Conservation (phyloP, 202 grass and related monocot genomes). For the Musa balbisiana region DNA sequence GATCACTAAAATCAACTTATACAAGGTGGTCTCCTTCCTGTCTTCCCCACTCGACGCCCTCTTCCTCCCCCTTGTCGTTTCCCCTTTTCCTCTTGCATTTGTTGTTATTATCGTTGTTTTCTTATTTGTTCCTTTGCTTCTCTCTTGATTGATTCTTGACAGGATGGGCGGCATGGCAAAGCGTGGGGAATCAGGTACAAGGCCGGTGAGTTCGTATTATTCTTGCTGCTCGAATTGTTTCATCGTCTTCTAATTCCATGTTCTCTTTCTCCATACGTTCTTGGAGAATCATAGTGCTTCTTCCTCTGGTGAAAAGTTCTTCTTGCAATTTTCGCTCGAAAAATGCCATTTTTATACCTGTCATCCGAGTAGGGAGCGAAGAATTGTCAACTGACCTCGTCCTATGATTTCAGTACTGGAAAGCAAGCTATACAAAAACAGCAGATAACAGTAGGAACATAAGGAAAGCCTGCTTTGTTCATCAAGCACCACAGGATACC, state of each 20-base stretch:
- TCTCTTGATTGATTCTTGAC: slow-evolving; percentile 2
- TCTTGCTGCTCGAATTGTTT: not conserved
- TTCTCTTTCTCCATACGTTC: not conserved
- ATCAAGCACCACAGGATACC: no score
- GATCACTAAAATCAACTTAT: slow-evolving; percentile 74
- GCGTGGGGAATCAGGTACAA: slow-evolving; percentile 83
- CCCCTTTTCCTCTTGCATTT: not conserved
- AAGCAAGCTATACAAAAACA: no score
- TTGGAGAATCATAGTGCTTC: not conserved
- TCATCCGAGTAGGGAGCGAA: no score
- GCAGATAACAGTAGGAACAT: no score
- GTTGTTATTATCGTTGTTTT: not conserved
- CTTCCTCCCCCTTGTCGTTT: not conserved
- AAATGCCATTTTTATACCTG: no score
- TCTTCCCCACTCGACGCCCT: no score
- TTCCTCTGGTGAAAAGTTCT: no score
- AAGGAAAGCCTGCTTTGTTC: no score
- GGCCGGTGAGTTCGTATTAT: slow-evolving; percentile 43
- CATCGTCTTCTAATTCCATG: not conserved
- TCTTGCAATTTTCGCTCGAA: no score
- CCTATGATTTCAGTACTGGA: no score
- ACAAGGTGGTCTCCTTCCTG: slow-evolving; percentile 32
- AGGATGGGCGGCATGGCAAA: slow-evolving; percentile 90
- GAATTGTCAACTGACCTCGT: no score
- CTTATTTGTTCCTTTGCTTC: not conserved